phyloP scores from a whole-genome alignment of 2,329 filamentous ascomycete species.

The Trichoderma koningii region DNA sequence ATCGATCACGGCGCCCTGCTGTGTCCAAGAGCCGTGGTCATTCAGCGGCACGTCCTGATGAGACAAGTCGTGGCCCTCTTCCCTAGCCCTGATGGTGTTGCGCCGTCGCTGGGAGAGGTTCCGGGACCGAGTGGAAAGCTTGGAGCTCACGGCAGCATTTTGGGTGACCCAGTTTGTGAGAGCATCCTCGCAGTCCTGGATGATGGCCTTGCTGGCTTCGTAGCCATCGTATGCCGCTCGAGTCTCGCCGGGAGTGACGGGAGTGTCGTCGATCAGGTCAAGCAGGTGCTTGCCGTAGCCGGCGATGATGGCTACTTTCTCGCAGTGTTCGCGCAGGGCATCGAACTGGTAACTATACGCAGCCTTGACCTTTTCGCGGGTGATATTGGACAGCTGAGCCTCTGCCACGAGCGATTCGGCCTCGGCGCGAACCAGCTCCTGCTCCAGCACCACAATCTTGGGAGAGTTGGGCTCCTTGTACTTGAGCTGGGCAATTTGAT shows the following conservation, averaged over 20 bases:
- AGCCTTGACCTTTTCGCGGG: constrained; percentile 97
- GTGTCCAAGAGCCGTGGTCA: constrained; percentile 82
- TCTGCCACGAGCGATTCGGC: constrained; percentile 98
- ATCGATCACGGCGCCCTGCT: constrained; percentile 62
- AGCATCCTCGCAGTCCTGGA: constrained; percentile 97
- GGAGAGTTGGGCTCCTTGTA: constrained; percentile 99
- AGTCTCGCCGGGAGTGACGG: constrained; percentile 95
- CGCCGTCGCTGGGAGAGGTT: constrained; percentile 84
- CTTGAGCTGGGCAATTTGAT: constrained; percentile 97
- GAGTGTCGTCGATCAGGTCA: constrained; percentile 93
- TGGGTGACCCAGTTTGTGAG: constrained; percentile 95
- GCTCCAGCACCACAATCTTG: constrained; percentile 95
- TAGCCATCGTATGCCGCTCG: constrained; percentile 96
- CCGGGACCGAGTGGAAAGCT: constrained; percentile 83
- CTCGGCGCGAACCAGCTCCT: constrained; percentile 96
- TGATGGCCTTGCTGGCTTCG: constrained; percentile 97
- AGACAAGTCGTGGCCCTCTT: constrained; percentile 76
- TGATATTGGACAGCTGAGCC: constrained; percentile 98
- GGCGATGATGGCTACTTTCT: constrained; percentile 97
- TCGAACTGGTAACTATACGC: constrained; percentile 99
- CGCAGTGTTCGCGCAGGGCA: constrained; percentile 92
- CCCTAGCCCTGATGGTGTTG: constrained; percentile 66
- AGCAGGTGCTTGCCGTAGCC: constrained; percentile 98
- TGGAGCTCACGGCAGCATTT: constrained; percentile 84
- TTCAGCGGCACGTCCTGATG: constrained; percentile 78